These are phyloP conservation scores for Candida glucosophila DNA, from an alignment of 1,139 yeast genomes.

Conservation along the genomic window DNA sequence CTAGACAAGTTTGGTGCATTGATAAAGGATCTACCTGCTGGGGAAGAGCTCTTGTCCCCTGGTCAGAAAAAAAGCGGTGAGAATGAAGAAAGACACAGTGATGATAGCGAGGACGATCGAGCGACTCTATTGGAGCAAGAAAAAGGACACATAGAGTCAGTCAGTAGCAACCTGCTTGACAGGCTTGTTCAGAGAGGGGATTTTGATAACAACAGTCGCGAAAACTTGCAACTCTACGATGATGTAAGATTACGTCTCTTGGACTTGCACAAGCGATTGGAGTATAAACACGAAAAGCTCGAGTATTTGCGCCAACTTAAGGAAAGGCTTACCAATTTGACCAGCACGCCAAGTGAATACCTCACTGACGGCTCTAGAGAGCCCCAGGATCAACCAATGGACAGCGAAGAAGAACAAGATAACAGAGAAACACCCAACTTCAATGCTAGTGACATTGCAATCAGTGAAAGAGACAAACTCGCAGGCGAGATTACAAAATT, in stretches of 20 bases:
- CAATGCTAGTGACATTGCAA: slow-evolving; percentile 1
- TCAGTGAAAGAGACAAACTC: too few species aligned
- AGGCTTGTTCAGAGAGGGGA: slow-evolving; percentile 1
- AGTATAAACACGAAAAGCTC: slow-evolving; percentile 20
- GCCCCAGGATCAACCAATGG: slow-evolving; percentile 7
- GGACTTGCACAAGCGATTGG: slow-evolving; percentile 10
- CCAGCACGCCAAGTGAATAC: background rate
- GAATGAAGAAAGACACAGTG: slow-evolving; percentile 5
- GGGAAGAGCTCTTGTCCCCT: slow-evolving; percentile 23
- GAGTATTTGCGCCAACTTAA: slow-evolving; percentile 16
- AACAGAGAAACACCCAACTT: background rate
- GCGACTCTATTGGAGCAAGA: slow-evolving; percentile 4
- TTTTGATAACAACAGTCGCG: background rate
- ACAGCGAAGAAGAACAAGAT: slow-evolving; percentile 14
- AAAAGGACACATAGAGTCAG: too few species aligned
- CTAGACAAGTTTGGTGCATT: slow-evolving; percentile 15
- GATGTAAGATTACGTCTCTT: slow-evolving; percentile 13
- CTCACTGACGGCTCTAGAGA: background rate
- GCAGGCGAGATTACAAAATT: slow-evolving; percentile 23
- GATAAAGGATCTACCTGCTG: slow-evolving; percentile 26
- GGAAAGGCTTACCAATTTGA: slow-evolving; percentile 6
- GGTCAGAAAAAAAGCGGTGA: slow-evolving; percentile 5
- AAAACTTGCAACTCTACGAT: slow-evolving; percentile 17
- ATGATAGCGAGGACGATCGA: slow-evolving; percentile 4
- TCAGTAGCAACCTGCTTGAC: too few species aligned